Conservation (phyloP, 768 basidiomycete genomes). For the Tricholomella constricta region DNA sequence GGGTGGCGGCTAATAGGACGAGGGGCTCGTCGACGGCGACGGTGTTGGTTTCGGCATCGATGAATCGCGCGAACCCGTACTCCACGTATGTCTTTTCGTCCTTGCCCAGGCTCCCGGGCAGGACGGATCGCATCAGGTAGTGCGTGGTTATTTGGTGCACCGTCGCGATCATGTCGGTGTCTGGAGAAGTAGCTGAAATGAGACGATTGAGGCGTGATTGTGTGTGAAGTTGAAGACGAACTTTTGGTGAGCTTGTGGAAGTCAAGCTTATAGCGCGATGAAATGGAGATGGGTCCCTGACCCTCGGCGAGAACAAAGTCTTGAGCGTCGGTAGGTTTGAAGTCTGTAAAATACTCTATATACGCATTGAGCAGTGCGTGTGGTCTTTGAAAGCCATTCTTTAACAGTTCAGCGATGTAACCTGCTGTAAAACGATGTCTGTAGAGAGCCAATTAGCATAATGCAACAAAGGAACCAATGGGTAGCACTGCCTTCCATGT, state of each 20-base stretch:
- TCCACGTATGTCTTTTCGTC: conserved; percentile 44
- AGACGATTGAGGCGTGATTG: no score
- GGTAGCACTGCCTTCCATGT: conserved; percentile 37
- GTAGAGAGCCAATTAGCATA: background rate
- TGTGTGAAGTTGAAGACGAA: conserved; percentile 18
- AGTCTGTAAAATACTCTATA: conserved; percentile 41
- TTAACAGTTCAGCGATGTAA: conserved; percentile 41
- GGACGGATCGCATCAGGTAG: conserved; percentile 43
- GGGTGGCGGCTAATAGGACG: conserved; percentile 42
- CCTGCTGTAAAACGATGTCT: conserved; percentile 51
- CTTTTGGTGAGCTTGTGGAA: conserved; percentile 45
- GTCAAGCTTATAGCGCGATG: conserved; percentile 40
- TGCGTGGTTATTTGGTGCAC: conserved; percentile 41
- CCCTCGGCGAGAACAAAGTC: conserved; percentile 32
- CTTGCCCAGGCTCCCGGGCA: conserved; percentile 36
- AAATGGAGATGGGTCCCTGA: conserved; percentile 26
- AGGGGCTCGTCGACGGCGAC: conserved; percentile 47
- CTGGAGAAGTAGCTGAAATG: conserved; percentile 18
- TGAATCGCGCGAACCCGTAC: conserved; percentile 48
- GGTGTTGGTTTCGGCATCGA: conserved; percentile 37
- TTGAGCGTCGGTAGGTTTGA: conserved; percentile 39
- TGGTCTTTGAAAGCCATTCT: conserved; percentile 39
- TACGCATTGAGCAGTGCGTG: conserved; percentile 44
- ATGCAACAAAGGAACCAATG: conserved; percentile 1
- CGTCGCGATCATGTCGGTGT: conserved; percentile 37